Conservation (phyloP, 2,329 filamentous ascomycete genomes). For the Cladosporium sp. region DNA sequence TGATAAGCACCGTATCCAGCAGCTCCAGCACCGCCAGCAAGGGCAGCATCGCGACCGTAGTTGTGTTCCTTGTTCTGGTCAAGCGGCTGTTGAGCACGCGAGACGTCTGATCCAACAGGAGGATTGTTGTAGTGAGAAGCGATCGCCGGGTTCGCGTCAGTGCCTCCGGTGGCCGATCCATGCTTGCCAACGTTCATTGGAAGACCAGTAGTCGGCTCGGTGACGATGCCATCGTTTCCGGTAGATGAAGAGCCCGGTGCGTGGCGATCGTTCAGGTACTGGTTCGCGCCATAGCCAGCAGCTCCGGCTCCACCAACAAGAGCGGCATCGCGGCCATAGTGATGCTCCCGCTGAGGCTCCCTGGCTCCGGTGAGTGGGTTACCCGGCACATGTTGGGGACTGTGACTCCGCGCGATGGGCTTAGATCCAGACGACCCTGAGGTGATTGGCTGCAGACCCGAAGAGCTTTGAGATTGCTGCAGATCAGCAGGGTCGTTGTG, state of each 20-base stretch:
- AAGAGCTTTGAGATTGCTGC: not conserved
- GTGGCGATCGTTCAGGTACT: slow-evolving; percentile 2
- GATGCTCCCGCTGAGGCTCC: slow-evolving; percentile 11
- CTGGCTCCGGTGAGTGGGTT: slow-evolving; percentile 11
- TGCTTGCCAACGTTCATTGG: slow-evolving; percentile 45
- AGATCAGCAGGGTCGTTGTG: slow-evolving; percentile 8
- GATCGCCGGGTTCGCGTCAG: slow-evolving; percentile 33
- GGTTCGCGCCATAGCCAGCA: slow-evolving; percentile 27
- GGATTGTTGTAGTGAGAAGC: not conserved
- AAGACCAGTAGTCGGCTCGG: slow-evolving; percentile 38
- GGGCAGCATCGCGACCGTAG: slow-evolving; percentile 35
- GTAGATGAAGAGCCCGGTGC: not conserved
- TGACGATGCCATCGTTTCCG: not conserved
- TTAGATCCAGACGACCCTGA: not conserved
- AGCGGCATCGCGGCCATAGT: slow-evolving; percentile 34
- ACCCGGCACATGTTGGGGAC: not conserved
- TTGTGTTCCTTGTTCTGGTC: slow-evolving; percentile 29
- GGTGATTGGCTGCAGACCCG: not conserved
- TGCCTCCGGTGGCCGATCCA: slow-evolving; percentile 43
- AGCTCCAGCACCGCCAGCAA: slow-evolving; percentile 32
- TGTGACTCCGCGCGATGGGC: not conserved
- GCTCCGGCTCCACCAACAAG: slow-evolving; percentile 32
- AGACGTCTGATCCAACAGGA: not conserved
- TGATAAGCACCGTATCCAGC: slow-evolving; percentile 21
- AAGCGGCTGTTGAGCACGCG: not conserved